phyloP scores from a whole-genome alignment of 495 filamentous ascomycete genomes.

The Podospora anserina region DNA sequence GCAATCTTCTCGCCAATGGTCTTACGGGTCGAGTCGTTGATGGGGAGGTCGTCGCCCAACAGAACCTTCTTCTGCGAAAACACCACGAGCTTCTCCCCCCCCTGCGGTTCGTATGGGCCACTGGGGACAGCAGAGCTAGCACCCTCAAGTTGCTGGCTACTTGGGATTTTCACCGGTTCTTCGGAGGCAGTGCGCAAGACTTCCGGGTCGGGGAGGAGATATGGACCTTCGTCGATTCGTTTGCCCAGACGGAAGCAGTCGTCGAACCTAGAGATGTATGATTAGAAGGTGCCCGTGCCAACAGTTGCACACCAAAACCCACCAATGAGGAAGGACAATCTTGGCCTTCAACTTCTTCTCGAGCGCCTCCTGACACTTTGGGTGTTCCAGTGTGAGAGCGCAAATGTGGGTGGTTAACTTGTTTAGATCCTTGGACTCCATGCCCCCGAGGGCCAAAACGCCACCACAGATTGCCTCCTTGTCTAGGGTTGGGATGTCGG shows the following conservation, averaged over 20 bases:
- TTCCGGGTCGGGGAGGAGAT: constrained; percentile 82
- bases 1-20: constrained; percentile 68
- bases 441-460: constrained; percentile 83
- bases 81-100: constrained; percentile 50
- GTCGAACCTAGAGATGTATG: constrained; percentile 66
- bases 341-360: constrained; percentile 66
- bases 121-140: constrained; percentile 66
- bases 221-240: constrained; percentile 82
- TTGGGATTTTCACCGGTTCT: constrained; percentile 52
- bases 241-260: constrained; percentile 90
- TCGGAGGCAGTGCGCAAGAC: constrained; percentile 58
- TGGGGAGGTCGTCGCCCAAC: constrained; percentile 65
- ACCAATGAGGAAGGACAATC: constrained; percentile 93
- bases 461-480: constrained; percentile 90
- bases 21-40: constrained; percentile 60
- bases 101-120: constrained; percentile 34
- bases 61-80: constrained; percentile 64
- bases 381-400: constrained; percentile 69
- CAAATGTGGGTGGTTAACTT: constrained; percentile 83
- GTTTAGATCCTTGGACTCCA: constrained; percentile 65
- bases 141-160: constrained; percentile 64
- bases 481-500: constrained; percentile 81
- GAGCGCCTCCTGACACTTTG: constrained; percentile 62
- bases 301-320: not conserved
- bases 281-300: not conserved